Base-by-base conservation (phyloP, 2,329 filamentous ascomycete species). In the Fusarium sp. region DNA sequence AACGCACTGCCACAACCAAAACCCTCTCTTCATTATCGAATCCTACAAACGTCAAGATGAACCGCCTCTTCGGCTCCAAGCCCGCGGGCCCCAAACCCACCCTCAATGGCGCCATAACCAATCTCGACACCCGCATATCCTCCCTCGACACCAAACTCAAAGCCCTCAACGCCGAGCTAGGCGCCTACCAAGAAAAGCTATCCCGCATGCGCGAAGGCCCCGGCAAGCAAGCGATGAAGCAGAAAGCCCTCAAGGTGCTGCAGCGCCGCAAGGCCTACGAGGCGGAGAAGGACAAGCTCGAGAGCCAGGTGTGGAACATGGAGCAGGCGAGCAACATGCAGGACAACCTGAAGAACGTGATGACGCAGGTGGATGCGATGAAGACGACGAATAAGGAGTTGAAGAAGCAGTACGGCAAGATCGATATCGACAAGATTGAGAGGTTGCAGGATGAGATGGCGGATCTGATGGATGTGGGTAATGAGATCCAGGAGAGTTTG, bases 401-500 rank as follows among this genome's bases (percentile, higher is more conserved):
- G 73, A 91, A 91, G 81, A 93, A 94, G 83, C 96, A 98, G 87
- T 98, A 98, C 81, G 96, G 96, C 77, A 98, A 98, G 87, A 93
- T 99, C 75, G 93, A 99, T 80, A 92, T 99, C 62, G 96, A 98
- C 84, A 95, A 97, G 88, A 98, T 99, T 78, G 96, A 99, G 88
- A 89, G 93, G 76, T 90, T 99, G 88, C 96, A 99, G 89, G 96
- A 99, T 82, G 96, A 99, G 85, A 98, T 99, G 96, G 95, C 95
- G 11, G 96, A 99, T 84, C 83, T 99, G 78, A 94, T 99, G 90
- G 96, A 99, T 80, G 92, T 98, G 70, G 96, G 96, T 7, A 98
- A 98, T 83, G 96, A 99, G 83, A 99, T 99, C 68, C 95, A 99
- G 84, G 96, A 98, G 85, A 95, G 93, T 75, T 92, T 99, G 65